Evolutionary conservation across 106 monocot species (phyloP), one percentile per base, ranked within the genome.

Genomic region (Dendrobium chrysotoxum): DNA sequence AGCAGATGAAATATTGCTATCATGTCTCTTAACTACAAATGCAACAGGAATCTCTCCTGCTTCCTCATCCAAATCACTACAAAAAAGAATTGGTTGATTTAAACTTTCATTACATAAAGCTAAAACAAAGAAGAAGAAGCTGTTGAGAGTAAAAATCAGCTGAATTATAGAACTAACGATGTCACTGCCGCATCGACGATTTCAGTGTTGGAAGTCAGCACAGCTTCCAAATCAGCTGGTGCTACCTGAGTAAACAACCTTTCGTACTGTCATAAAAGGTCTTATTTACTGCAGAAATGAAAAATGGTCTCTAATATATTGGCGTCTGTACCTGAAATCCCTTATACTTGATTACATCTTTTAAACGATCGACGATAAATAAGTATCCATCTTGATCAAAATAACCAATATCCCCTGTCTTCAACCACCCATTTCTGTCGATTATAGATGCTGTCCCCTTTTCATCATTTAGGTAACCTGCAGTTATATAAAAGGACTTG

Each of bases 31-130:
- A 20, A 93, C 93, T 40, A 93, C 80, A 77, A 90, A 93, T 57
- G 93, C 93, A 16, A 93, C 90, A 11, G 93, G 93, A 77, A 93
- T 90, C 80, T 93, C 88, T 23, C 93, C 93, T 5, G 80, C 79
- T 79, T 88, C 85, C 79, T 88, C 88, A 83, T 93, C 87, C 47
- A 81, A 74, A 80, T 57, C 72, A 35, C 93, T 93, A 25, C 3
- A 77, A 42, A 53, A 53, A 44, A 65, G 12, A 35, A 35, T 23
- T 7, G 23, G 23, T 25, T 17, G 9, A 75, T 39, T 11, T 54
- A 41, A 79, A 10, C 35, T 35, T 35, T 35, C 35, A n/a, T 38
- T 72, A 9, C 11, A 42, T 21, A 12, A 40, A 61, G 15, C 2
- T 20, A 64, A n/a, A 76, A 81, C 4, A 64, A 4, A 75, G 7